Evolutionary conservation across 2,329 filamentous ascomycete genomes (phyloP), one percentile per base, ranked within the genome.

Genomic region (Monilinia vaccinii-corymbosi): DNA sequence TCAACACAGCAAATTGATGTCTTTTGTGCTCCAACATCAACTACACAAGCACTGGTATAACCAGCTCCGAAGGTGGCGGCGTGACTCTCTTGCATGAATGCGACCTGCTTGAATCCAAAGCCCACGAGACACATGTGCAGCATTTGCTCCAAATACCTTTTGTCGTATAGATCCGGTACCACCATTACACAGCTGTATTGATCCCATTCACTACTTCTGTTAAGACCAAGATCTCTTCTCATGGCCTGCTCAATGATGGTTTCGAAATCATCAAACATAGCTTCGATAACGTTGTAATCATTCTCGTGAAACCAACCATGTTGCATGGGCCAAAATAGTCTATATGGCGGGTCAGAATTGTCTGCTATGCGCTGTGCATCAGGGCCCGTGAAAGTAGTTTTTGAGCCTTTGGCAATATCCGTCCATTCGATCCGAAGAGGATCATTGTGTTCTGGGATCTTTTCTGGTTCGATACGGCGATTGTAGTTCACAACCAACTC

Each of bases 171-270:
- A 72, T 99, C 94, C 0, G 94, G 94, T 50, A 99, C 95, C 64
- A 99, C 86, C 70, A 97, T 91, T n/a, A 97, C 92, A 68, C 91
- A 97, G 69, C 89, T 94, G 74, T 97, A 97, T 72, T 95, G 89
- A 58, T 82, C 82, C 85, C 92, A 95, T 56, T 93, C 86, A 68
- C 87, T 88, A 69, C 88, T 88, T 64, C 84, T 85, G 32, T 81
- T 85, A 46, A 97, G 74, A 1, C 88, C 89, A 10, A 97, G 79
- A 69, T 97, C 91, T n/a, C 83, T 84, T 65, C 87, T 87, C 68
- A 99, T 87, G 1, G 91, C 89, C 65, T 91, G 87, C 70, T 96
- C 91, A 14, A 97, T 75, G 36, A 97, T 87, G 14, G 87, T 84
- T 67, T 94, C 89, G 60, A 97, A 87, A 70, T 97, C 94, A 69